A percentile compares a stretch with the other conserved stretches of the same genome.
Conservation (phyloP, 257 asterid genomes). For the Ligustrum vulgare region DNA sequence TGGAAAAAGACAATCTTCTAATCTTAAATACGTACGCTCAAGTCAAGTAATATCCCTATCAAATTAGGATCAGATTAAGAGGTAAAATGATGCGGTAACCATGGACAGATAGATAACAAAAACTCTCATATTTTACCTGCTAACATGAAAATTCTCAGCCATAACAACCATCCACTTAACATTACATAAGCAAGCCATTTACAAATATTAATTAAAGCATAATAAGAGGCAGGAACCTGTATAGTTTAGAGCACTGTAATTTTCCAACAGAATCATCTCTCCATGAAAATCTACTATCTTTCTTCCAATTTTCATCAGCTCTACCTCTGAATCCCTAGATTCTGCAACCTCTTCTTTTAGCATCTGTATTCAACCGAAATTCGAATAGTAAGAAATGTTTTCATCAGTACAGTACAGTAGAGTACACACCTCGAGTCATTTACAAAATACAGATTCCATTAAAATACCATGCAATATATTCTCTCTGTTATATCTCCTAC, state of each 20-base stretch:
- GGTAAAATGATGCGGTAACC: not conserved
- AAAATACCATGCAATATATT: no score
- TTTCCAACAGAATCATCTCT: conserved; percentile 79
- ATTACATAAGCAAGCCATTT: not conserved
- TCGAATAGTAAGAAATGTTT: not conserved
- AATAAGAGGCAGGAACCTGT: conserved; percentile 46
- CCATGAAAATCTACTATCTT: conserved; percentile 80
- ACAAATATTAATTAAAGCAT: not conserved
- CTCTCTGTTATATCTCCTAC: not conserved
- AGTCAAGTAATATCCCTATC: not conserved
- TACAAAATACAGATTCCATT: not conserved
- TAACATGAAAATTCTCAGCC: conserved; percentile 7
- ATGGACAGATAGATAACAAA: not conserved
- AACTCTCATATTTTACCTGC: conserved; percentile 9
- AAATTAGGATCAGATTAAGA: not conserved
- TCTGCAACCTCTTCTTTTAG: conserved; percentile 56
- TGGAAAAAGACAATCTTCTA: not conserved
- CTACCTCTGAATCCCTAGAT: conserved; percentile 42
- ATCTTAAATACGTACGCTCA: not conserved
- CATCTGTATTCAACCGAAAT: conserved; percentile 36
- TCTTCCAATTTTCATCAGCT: conserved; percentile 59
- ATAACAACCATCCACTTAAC: not conserved
- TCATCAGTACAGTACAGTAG: not conserved
- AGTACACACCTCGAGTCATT: not conserved
- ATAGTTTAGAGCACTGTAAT: conserved; percentile 87